Evolutionary conservation across 805 yeast species (phyloP).

Genomic region (Monosporozyma yasuniensis): DNA sequence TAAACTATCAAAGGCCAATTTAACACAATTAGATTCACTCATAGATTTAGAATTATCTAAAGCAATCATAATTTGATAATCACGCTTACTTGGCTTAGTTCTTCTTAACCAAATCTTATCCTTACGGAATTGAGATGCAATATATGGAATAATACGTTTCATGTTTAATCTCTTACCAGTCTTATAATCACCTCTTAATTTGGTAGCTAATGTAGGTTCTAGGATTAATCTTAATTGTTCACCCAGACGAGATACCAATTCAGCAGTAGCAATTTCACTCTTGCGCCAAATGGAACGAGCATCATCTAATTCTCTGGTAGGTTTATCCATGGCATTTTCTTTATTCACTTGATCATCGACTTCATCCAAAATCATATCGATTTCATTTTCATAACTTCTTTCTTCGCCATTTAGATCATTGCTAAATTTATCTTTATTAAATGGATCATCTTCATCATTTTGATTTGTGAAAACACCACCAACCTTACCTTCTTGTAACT

Average conservation of each 20-base stretch:
- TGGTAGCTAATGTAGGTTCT: conserved; percentile 95
- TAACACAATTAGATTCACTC: conserved; percentile 87
- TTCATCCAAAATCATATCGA: conserved; percentile 28
- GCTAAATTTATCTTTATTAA: conserved; percentile 1
- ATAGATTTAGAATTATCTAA: conserved; percentile 96
- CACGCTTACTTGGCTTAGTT: conserved; percentile 94
- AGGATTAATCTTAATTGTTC: conserved; percentile 88
- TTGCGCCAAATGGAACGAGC: conserved; percentile 74
- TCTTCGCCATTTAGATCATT: conserved; percentile 11
- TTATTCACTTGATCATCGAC: conserved; percentile 27
- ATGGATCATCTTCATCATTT: conserved; percentile 19
- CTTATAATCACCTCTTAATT: conserved; percentile 88
- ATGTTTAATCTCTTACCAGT: conserved; percentile 95
- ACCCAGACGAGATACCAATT: conserved; percentile 74
- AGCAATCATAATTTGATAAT: conserved; percentile 94
- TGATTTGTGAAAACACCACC: conserved; percentile 46
- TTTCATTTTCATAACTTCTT: conserved; percentile 21
- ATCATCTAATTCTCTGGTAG: conserved; percentile 49
- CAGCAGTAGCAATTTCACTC: conserved; percentile 80
- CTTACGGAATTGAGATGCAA: conserved; percentile 94
- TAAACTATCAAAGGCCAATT: conserved; percentile 87
- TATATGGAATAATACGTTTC: conserved; percentile 95
- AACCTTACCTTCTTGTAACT: conserved; percentile 31
- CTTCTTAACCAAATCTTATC: conserved; percentile 98
- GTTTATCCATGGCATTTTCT: conserved; percentile 24